phyloP scores from a whole-genome alignment of 2,329 filamentous ascomycete genomes.

The Raffaelea arxii region DNA sequence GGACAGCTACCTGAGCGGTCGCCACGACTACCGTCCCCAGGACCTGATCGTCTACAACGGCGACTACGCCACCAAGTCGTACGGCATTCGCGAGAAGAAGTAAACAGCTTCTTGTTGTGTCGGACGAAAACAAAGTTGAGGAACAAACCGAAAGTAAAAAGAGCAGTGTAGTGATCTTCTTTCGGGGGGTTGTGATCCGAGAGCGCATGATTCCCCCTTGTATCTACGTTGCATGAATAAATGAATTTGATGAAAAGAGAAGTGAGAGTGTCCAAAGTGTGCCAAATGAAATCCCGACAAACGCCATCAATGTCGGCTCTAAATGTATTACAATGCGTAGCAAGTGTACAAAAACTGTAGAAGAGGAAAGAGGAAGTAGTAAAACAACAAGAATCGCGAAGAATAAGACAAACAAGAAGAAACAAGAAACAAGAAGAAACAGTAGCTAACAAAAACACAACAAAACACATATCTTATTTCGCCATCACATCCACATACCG shows the following conservation, averaged over 20 bases:
- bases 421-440: background rate
- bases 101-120: constrained; percentile 1
- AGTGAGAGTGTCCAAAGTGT: too few species aligned
- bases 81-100: constrained; percentile 61
- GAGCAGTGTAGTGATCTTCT: too few species aligned
- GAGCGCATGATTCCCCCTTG: too few species aligned
- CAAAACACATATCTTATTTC: constrained; percentile 30
- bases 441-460: background rate
- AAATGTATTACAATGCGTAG: too few species aligned
- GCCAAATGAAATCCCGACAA: too few species aligned
- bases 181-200: too few species aligned
- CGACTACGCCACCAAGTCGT: constrained; percentile 91
- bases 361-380: background rate
- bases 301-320: too few species aligned
- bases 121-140: background rate
- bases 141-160: too few species aligned
- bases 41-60: constrained; percentile 86
- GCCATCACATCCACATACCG: constrained; percentile 97
- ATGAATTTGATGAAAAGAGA: too few species aligned
- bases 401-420: background rate
- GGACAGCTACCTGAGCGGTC: constrained; percentile 80
- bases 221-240: too few species aligned
- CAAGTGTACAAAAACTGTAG: too few species aligned
- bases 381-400: background rate
- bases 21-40: constrained; percentile 77